Conservation (phyloP, 257 asterid species). For the Solanum appendiculatum region DNA sequence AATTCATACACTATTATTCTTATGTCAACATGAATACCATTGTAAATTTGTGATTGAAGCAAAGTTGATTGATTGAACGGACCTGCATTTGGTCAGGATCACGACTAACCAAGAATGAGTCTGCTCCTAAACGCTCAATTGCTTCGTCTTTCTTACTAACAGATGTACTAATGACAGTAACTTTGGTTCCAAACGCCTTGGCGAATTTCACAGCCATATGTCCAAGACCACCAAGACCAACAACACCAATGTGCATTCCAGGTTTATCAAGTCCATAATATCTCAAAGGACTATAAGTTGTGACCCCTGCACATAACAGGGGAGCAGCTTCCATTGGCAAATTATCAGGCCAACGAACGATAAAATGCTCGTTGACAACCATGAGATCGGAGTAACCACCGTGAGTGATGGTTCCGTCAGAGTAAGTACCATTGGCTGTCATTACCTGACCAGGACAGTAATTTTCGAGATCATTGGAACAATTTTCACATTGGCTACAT, state of each 20-base stretch:
- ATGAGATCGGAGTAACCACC: constrained; percentile 42
- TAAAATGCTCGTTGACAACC: constrained; percentile 36
- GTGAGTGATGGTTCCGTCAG: constrained; percentile 17
- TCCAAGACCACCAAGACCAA: constrained; percentile 51
- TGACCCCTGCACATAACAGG: constrained; percentile 43
- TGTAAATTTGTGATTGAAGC: neutral
- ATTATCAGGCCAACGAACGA: constrained; percentile 35
- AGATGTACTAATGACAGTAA: constrained; percentile 41
- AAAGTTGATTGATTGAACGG: neutral
- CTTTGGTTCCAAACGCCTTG: constrained; percentile 33
- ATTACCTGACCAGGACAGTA: constrained; percentile 12
- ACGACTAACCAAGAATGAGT: constrained; percentile 28
- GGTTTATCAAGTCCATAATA: constrained; percentile 38
- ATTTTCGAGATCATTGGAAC: constrained; percentile 13
- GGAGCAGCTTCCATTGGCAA: constrained; percentile 40
- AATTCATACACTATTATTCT: neutral
- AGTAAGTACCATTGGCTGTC: neutral
- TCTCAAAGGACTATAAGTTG: constrained; percentile 33
- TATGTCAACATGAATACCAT: neutral
- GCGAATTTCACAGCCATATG: constrained; percentile 43
- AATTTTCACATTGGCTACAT: constrained; percentile 17
- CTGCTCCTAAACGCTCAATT: constrained; percentile 25
- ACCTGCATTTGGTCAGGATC: constrained; percentile 33
- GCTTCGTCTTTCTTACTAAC: constrained; percentile 31
- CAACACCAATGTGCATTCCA: constrained; percentile 32